Evolutionary conservation across 2,329 filamentous ascomycete genomes (phyloP), one percentile per base, ranked within the genome.

Genomic region (Diaporthe vexans): DNA sequence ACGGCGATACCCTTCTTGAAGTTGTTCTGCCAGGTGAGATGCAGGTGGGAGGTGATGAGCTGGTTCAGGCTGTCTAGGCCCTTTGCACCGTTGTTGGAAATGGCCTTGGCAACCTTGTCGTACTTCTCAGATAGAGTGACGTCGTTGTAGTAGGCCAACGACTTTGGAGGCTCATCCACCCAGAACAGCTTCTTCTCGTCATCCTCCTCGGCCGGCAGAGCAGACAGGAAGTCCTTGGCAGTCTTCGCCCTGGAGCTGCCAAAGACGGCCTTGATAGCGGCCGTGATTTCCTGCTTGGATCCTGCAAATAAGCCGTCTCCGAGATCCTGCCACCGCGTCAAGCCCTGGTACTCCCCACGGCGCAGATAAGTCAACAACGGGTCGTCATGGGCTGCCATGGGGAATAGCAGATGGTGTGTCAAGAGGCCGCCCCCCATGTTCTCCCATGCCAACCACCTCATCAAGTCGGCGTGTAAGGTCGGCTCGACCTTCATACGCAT

Each of bases 371-470:
- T 83, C 54, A 98, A 85, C 74, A 96, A 86, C 2, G 89, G 83
- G 79, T 98, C 94, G 75, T 95, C 91, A 77, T 91, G 90, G 24
- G 90, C 82, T 0, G 90, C 94, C 94, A 98, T 98, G 4, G 97
- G 97, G 69, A 98, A 88, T 35, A 95, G 88, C n/a, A 93, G 88
- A 83, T 93, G 93, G 81, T 96, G 92, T 21, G 93, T 89, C 63
- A 98, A 87, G 48, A 98, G 85, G 1, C 97, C 97, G 24, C 92
- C 93, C 17, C 93, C 93, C 94, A 98, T 97, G 75, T 93, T 92
- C 71, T 94, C 94, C 95, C 96, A 99, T 0, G 96, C 96, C 76
- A 98, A 85, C 95, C 95, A 98, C 77, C 93, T 89, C 87, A 94
- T 92, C 43, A 98, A 80, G 76, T 97, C 94, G 19, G 85, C 85